Conservation (phyloP, 495 filamentous ascomycete species). For the Letharia columbiana region DNA sequence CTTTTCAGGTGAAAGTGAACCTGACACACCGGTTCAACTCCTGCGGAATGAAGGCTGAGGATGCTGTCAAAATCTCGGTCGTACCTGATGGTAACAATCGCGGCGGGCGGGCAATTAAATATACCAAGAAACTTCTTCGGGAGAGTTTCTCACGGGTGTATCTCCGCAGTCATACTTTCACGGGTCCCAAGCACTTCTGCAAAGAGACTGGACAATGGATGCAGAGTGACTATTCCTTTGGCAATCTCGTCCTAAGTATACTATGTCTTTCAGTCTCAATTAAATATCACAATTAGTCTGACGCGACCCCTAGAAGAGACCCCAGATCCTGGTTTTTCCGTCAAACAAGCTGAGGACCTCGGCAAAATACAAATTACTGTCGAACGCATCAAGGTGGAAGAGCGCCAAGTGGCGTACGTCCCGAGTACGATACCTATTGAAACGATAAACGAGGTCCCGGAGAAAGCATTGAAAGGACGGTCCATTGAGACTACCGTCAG, state of each 20-base stretch:
- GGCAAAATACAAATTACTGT: constrained; percentile 4
- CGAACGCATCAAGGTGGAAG: not conserved
- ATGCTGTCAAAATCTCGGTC: not conserved
- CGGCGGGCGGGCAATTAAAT: too few species aligned
- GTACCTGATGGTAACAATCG: not conserved
- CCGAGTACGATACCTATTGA: not conserved
- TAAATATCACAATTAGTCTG: not conserved
- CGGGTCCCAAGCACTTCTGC: not conserved
- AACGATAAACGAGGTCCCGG: constrained; percentile 6
- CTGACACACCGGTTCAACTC: not conserved
- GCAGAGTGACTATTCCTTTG: constrained; percentile 6
- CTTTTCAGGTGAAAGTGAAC: constrained; percentile 1
- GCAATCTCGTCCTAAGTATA: not conserved
- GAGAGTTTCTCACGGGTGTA: rapidly evolving
- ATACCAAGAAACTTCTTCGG: not conserved
- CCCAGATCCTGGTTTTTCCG: not conserved
- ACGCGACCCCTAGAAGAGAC: not conserved
- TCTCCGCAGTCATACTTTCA: not conserved
- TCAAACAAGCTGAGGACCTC: not conserved
- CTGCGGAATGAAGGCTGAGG: not conserved
- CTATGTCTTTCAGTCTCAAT: not conserved
- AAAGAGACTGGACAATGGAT: constrained; percentile 7
- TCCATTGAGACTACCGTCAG: not conserved
- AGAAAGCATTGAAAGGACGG: constrained; percentile 10
- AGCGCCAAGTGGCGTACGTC: too few species aligned